Evolutionary conservation across 2,329 filamentous ascomycete species (phyloP), one percentile per base, ranked within the genome.

Genomic region (Cordyceps cateniannulata): DNA sequence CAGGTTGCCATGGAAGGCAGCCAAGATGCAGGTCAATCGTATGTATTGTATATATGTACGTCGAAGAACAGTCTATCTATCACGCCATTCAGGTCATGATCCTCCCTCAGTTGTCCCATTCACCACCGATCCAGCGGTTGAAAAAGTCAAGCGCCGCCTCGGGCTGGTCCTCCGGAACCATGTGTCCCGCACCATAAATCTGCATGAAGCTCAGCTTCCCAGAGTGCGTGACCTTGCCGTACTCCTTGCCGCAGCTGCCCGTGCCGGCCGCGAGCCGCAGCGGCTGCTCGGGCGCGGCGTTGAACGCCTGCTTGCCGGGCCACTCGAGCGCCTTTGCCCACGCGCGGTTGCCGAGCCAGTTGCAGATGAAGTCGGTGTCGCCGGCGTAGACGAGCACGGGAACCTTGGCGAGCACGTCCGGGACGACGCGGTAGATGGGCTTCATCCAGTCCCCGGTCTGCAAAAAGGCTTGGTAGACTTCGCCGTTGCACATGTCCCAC

Each of bases 371-470:
- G 76, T 95, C 90, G 58, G 90, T 89, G 69, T 93, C 90, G 71
- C 91, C 91, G 62, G 90, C 95, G 70, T 98, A 99, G 81, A 99
- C 88, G 63, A 98, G 84, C 61, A 98, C 90, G 27, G 93, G 93
- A 63, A 99, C 95, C 81, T 98, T 77, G 77, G 95, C 86, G 63
- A 99, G 85, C 59, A 99, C 80, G 59, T 83, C 84, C 45, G 95
- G 93, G 6, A 99, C 89, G 25, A 97, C 83, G 63, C 88, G 89
- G 81, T 96, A 91, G 86, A 90, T 97, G 56, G 95, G 95, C 83
- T 96, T 89, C 90, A 97, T 97, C 95, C 95, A 99, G 78, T 99
- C 95, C 71, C 95, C 95, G 70, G 93, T 88, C 79, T 96, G 91
- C 61, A 97, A 80, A 84, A 99, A 99, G 84, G 96, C 96, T 71